These are phyloP conservation scores for Ceratobasidium sp. DNA, from an alignment of 1,284 basidiomycete species.

Conservation along the genomic window DNA sequence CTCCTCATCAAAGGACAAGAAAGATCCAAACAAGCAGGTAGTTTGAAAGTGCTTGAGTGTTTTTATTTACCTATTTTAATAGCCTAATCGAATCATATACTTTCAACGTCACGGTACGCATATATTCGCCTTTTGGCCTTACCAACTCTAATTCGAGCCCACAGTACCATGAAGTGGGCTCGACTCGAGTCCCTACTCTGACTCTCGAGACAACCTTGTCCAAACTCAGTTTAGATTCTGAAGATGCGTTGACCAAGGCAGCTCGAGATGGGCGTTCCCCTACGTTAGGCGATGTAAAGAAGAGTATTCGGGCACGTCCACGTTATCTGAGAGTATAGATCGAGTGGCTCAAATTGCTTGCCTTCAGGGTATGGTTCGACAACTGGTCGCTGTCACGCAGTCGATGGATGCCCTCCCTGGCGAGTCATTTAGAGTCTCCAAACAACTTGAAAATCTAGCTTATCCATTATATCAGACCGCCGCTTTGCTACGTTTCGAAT, in stretches of 20 bases:
- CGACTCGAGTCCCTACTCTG: constrained; percentile 37
- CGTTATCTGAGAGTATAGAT: not conserved
- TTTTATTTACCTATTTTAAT: not conserved
- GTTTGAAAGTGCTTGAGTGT: not conserved
- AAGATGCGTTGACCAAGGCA: constrained; percentile 4
- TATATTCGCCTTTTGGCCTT: not conserved
- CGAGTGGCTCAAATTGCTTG: not conserved
- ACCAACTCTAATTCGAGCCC: not conserved
- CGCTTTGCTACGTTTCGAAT: constrained; percentile 48
- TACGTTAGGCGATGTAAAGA: constrained; percentile 41
- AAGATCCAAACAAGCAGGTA: constrained; percentile 42
- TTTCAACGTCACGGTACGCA: constrained; percentile 43
- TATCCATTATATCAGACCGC: constrained; percentile 10
- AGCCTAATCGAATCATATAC: constrained; percentile 44
- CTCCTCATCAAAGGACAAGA: constrained; percentile 35
- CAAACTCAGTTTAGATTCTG: not conserved
- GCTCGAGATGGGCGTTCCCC: constrained; percentile 18
- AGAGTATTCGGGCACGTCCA: constrained; percentile 35
- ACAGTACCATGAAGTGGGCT: constrained; percentile 40
- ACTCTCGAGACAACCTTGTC: constrained; percentile 30
- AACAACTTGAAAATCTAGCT: not conserved
- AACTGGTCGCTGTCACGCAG: constrained; percentile 45
- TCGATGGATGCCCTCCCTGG: constrained; percentile 46
- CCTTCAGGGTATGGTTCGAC: constrained; percentile 35
- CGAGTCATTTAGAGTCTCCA: constrained; percentile 4